Percentiles rank a stretch among this genome's conserved stretches.
These are phyloP conservation scores for Yamadazyma trypodendri DNA, from an alignment of 1,139 yeast species.

Conservation along the genomic window DNA sequence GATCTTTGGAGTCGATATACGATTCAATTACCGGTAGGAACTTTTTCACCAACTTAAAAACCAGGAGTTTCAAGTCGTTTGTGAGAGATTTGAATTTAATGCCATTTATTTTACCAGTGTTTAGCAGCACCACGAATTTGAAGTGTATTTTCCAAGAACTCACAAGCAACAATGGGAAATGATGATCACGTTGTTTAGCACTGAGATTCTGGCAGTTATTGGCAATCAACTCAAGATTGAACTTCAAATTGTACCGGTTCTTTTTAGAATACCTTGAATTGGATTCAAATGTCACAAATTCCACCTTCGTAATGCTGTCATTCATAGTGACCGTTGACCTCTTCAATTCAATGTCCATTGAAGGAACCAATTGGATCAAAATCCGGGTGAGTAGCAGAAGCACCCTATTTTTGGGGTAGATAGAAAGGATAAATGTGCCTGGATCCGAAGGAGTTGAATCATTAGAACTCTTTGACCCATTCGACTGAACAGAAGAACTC, in stretches of 20 bases:
- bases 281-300: slow-evolving; percentile 22
- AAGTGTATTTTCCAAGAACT: slow-evolving; percentile 24
- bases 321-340: slow-evolving; percentile 15
- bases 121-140: slow-evolving; percentile 21
- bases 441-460: slow-evolving; percentile 6
- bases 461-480: not conserved
- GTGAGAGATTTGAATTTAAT: slow-evolving; percentile 23
- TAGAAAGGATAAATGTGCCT: slow-evolving; percentile 1
- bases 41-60: slow-evolving; percentile 25
- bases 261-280: slow-evolving; percentile 24
- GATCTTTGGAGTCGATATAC: slow-evolving; percentile 1
- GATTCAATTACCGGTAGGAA: slow-evolving; percentile 10
- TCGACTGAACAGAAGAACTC: not conserved
- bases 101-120: slow-evolving; percentile 20
- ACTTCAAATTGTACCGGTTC: slow-evolving; percentile 19
- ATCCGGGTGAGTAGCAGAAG: slow-evolving; percentile 25
- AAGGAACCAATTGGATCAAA: slow-evolving; percentile 26
- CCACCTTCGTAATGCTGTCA: slow-evolving; percentile 19
- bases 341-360: slow-evolving; percentile 28
- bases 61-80: slow-evolving; percentile 26
- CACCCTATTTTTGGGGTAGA: slow-evolving; percentile 22
- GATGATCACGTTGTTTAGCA: slow-evolving; percentile 2
- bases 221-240: slow-evolving; percentile 17
- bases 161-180: slow-evolving; percentile 18
- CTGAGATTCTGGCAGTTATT: slow-evolving; percentile 12